Percentiles rank a stretch among this genome's conserved stretches.
These are phyloP conservation scores for Mycena amicta DNA, from an alignment of 768 basidiomycete species.

Conservation along the genomic window DNA sequence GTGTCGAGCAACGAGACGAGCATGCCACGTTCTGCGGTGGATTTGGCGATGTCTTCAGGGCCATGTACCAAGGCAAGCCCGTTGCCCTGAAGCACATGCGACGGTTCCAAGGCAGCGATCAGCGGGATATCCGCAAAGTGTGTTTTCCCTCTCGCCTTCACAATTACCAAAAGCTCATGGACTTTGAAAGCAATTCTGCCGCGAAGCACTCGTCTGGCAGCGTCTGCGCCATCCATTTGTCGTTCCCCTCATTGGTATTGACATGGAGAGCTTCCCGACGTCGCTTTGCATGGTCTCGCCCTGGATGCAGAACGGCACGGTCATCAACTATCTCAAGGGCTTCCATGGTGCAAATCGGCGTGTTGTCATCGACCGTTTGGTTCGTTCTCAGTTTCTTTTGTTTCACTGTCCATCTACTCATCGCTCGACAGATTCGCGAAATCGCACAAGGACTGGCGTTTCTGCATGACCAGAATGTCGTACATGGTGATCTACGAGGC, in stretches of 20 bases:
- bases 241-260: conserved; percentile 20
- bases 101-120: not conserved
- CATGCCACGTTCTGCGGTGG: not conserved
- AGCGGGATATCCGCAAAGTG: not conserved
- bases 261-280: conserved; percentile 9
- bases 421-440: conserved; percentile 16
- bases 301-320: conserved; percentile 26
- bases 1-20: conserved; percentile 2
- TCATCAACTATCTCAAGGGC: conserved; percentile 23
- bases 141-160: too few species aligned
- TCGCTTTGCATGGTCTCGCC: conserved; percentile 21
- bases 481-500: conserved; percentile 23
- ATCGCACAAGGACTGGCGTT: conserved; percentile 21
- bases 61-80: not conserved
- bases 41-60: not conserved
- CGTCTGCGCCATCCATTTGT: conserved; percentile 16
- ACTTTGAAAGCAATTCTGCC: conserved; percentile 22
- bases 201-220: conserved; percentile 23
- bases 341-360: conserved; percentile 2
- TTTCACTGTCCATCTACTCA: not conserved
- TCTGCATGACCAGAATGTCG: conserved; percentile 18
- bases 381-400: not conserved
- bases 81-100: conserved; percentile 1
- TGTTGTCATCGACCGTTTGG: conserved; percentile 12
- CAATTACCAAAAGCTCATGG: too few species aligned